phyloP scores from a whole-genome alignment of 2,329 filamentous ascomycete genomes.

The Rhynchosporium agropyri region DNA sequence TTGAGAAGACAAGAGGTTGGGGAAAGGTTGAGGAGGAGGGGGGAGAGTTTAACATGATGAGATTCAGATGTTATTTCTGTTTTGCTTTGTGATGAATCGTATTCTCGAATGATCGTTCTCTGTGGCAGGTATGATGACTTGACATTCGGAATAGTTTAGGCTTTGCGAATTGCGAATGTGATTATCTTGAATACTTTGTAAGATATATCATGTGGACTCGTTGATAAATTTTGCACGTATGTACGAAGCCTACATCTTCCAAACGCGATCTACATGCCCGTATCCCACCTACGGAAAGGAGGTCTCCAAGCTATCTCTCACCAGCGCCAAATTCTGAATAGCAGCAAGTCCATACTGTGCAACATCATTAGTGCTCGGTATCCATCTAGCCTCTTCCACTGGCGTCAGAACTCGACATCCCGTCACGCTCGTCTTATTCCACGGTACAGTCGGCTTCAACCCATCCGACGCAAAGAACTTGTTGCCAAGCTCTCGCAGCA shows the following conservation, averaged over 20 bases:
- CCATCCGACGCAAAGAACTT: slow-evolving; percentile 56
- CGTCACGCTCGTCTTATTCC: slow-evolving; percentile 46
- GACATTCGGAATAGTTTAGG: too few relatives aligned
- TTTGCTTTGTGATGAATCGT: too few relatives aligned
- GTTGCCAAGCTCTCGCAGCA: slow-evolving; percentile 54
- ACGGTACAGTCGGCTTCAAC: slow-evolving; percentile 44
- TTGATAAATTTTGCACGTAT: not conserved
- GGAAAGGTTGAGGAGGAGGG: too few relatives aligned
- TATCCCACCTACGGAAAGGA: slow-evolving; percentile 2
- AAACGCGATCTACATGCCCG: not conserved
- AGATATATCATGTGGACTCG: too few relatives aligned
- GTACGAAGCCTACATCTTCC: not conserved
- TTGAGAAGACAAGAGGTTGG: too few relatives aligned
- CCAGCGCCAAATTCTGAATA: slow-evolving; percentile 56
- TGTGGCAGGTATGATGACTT: too few relatives aligned
- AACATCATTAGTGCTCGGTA: slow-evolving; percentile 56
- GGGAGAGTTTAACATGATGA: too few relatives aligned
- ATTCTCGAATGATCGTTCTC: too few relatives aligned
- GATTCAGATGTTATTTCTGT: too few relatives aligned
- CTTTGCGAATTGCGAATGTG: too few relatives aligned
- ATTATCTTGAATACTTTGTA: too few relatives aligned
- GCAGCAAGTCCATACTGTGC: slow-evolving; percentile 60
- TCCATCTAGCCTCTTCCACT: slow-evolving; percentile 59
- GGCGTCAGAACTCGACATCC: slow-evolving; percentile 50
- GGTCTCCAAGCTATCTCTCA: slow-evolving; percentile 16